These are phyloP conservation scores for Amaranthus hypochondriacus DNA, from an alignment of 148 eudicot species.

Conservation along the genomic window DNA sequence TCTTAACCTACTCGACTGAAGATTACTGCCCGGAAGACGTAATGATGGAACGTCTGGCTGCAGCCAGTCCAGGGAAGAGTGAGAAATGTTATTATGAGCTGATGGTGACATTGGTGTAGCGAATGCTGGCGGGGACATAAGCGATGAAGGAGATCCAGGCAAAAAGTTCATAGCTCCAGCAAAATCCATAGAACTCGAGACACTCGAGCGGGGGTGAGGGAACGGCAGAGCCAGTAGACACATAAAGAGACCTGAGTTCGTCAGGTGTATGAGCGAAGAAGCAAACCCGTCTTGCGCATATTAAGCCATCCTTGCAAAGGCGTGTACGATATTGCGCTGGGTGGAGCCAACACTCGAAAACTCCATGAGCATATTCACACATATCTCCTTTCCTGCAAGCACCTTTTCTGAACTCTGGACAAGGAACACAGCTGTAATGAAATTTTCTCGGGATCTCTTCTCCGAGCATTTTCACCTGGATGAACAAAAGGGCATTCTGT, in stretches of 20 bases:
- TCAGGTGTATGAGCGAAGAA: conserved; percentile 77
- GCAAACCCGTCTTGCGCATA: conserved; percentile 64
- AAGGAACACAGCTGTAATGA: conserved; percentile 86
- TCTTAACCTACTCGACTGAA: conserved; percentile 66
- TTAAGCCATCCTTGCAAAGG: conserved; percentile 64
- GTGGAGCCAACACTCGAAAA: conserved; percentile 83
- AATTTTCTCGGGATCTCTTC: conserved; percentile 79
- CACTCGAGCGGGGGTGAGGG: conserved; percentile 55
- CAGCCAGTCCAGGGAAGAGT: conserved; percentile 44
- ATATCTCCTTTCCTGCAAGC: conserved; percentile 68
- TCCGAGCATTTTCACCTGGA: conserved; percentile 82
- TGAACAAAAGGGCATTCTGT: conserved; percentile 90
- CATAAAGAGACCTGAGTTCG: conserved; percentile 69
- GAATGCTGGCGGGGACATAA: conserved; percentile 47
- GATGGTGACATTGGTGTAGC: conserved; percentile 83
- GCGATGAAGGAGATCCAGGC: conserved; percentile 51
- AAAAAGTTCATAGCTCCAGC: conserved; percentile 51
- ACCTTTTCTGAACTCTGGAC: conserved; percentile 82
- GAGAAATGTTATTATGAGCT: conserved; percentile 41
- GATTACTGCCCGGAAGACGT: conserved; percentile 60
- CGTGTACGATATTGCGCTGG: conserved; percentile 84
- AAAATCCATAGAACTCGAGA: conserved; percentile 44
- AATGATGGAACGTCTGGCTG: conserved; percentile 55
- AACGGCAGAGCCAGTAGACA: conserved; percentile 62
- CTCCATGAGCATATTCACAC: conserved; percentile 90